phyloP scores from a whole-genome alignment of 768 basidiomycete species.

The Rhodocollybia butyracea region DNA sequence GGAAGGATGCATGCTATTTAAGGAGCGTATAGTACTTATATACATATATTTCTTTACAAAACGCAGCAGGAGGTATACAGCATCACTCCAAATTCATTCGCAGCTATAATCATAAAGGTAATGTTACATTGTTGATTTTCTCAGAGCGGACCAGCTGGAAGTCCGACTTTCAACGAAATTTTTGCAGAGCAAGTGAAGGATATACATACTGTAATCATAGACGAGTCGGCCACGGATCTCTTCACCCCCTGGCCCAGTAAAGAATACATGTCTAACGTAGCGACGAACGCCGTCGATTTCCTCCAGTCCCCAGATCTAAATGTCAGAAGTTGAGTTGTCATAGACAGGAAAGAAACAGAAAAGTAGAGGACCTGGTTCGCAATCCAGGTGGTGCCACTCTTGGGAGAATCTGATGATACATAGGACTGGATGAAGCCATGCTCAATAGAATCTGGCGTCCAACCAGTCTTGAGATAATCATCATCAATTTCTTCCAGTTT shows the following conservation, averaged over 20 bases:
- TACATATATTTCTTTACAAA: too few species aligned
- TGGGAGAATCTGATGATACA: conserved; percentile 58
- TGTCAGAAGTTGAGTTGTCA: not conserved
- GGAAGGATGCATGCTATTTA: too few species aligned
- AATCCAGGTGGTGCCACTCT: conserved; percentile 60
- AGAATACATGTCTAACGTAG: conserved; percentile 58
- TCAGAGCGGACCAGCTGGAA: not conserved
- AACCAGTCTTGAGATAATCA: conserved; percentile 38
- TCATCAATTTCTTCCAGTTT: conserved; percentile 44
- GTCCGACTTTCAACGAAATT: not conserved
- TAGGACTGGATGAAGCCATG: conserved; percentile 42
- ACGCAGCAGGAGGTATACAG: too few species aligned
- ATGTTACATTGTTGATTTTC: too few species aligned
- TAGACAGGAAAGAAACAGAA: not conserved
- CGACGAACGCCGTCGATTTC: conserved; percentile 55
- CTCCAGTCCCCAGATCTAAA: conserved; percentile 63
- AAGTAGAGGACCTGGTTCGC: conserved; percentile 51
- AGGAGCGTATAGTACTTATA: too few species aligned
- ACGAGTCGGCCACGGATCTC: conserved; percentile 55
- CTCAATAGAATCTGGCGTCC: conserved; percentile 40
- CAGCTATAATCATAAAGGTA: too few species aligned
- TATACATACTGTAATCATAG: conserved; percentile 64
- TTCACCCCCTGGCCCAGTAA: conserved; percentile 57
- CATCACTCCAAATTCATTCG: too few species aligned
- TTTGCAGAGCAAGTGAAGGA: not conserved